Conservation (phyloP, 306 rosid species). For the Quercus ilex region DNA sequence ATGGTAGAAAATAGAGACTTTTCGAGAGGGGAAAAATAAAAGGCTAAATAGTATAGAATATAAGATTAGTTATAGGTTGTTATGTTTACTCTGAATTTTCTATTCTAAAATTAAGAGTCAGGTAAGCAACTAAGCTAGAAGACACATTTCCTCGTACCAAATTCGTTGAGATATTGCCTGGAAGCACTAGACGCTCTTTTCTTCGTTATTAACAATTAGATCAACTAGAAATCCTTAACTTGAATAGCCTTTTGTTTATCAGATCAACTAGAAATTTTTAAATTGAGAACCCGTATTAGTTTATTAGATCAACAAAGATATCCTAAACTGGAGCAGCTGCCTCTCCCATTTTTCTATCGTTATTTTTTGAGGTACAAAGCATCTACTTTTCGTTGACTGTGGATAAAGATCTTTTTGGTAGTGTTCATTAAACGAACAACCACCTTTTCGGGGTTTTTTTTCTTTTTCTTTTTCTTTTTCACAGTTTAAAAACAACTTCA, state of each 20-base stretch:
- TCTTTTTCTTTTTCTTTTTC: not conserved
- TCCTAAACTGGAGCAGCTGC: not conserved
- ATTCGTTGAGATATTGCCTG: not conserved
- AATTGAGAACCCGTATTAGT: not conserved
- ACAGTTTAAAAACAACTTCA: not conserved
- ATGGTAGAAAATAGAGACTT: no score
- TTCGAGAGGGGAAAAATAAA: no score
- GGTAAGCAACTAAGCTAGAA: not conserved
- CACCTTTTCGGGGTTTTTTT: not conserved
- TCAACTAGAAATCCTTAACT: slow-evolving; percentile 7
- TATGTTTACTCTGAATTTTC: not conserved
- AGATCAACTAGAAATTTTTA: slow-evolving; percentile 11
- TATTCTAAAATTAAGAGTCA: not conserved
- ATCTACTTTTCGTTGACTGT: not conserved
- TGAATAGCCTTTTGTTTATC: not conserved
- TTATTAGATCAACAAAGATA: not conserved
- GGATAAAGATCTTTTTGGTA: not conserved
- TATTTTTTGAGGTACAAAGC: not conserved
- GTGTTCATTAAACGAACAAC: not conserved
- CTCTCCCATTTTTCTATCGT: not conserved
- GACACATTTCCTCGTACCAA: not conserved
- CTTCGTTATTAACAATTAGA: not conserved
- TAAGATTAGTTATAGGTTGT: not conserved
- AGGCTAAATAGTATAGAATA: not conserved
- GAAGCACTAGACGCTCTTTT: not conserved